Evolutionary conservation across 2,329 filamentous ascomycete genomes (phyloP).

Genomic region (Mycosphaerella sp.): DNA sequence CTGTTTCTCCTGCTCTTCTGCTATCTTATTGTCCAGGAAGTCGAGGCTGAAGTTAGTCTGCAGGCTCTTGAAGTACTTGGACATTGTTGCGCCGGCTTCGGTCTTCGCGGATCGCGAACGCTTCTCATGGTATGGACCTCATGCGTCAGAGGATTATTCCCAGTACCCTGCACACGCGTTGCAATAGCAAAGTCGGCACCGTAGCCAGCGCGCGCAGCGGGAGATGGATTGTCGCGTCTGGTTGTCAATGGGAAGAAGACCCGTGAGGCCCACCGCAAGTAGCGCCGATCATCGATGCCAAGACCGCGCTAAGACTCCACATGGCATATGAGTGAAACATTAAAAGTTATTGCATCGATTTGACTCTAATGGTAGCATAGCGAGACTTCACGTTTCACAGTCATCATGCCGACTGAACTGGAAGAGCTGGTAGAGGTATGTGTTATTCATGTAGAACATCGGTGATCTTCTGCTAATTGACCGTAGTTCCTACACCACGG

Average conservation of each 20-base stretch:
- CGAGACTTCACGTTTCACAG: neutral
- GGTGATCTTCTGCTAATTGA: constrained; percentile 14
- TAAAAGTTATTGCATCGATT: constrained; percentile 6
- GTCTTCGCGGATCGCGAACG: constrained; percentile 13
- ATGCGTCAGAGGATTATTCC: neutral
- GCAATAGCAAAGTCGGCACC: neutral
- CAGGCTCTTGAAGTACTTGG: constrained; percentile 16
- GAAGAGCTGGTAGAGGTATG: constrained; percentile 38
- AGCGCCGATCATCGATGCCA: neutral
- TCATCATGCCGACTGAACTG: constrained; percentile 44
- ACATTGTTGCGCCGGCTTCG: constrained; percentile 25
- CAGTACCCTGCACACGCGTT: neutral
- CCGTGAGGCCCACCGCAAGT: neutral
- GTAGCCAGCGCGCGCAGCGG: neutral
- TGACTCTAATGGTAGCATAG: neutral
- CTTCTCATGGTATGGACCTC: constrained; percentile 16
- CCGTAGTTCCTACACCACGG: constrained; percentile 15
- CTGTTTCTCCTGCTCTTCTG: constrained; percentile 83
- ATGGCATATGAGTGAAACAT: constrained; percentile 1
- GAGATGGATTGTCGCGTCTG: neutral
- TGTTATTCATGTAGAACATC: neutral
- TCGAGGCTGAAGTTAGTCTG: constrained; percentile 36
- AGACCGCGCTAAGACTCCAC: neutral
- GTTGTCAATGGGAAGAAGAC: constrained; percentile 1
- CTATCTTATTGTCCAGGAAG: constrained; percentile 56